Percentiles rank a stretch among this genome's conserved stretches.
phyloP scores from a whole-genome alignment of 805 yeast genomes.

The Cyberlindnera bimundalis region DNA sequence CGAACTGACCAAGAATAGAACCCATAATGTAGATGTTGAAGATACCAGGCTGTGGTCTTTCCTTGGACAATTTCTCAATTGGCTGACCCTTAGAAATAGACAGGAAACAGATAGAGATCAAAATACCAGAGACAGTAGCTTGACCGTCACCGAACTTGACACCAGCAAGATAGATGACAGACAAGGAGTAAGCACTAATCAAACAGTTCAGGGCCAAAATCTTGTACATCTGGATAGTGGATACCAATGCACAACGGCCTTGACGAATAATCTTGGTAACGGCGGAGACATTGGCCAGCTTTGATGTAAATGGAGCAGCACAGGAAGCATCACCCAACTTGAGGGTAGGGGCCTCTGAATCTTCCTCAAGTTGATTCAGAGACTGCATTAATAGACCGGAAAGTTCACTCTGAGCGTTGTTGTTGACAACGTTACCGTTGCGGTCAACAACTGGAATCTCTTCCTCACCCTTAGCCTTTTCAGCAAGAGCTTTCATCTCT shows the following conservation, averaged over 20 bases:
- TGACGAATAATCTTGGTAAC: constrained; percentile 93
- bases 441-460: constrained; percentile 33
- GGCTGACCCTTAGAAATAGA: constrained; percentile 94
- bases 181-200: constrained; percentile 92
- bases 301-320: constrained; percentile 98
- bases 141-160: constrained; percentile 98
- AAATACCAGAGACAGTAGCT: constrained; percentile 92
- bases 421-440: constrained; percentile 29
- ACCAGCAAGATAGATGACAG: constrained; percentile 93
- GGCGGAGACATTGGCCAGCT: constrained; percentile 85
- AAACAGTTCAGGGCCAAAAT: constrained; percentile 94
- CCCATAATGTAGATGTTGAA: constrained; percentile 97
- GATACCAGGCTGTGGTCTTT: constrained; percentile 97
- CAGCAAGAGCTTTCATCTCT: constrained; percentile 62
- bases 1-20: constrained; percentile 93
- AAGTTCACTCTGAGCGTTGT: constrained; percentile 38
- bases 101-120: constrained; percentile 90
- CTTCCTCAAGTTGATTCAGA: constrained; percentile 55
- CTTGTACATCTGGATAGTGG: constrained; percentile 98
- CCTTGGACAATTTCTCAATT: constrained; percentile 79
- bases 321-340: constrained; percentile 98
- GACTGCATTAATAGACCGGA: constrained; percentile 65
- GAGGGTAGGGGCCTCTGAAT: constrained; percentile 82
- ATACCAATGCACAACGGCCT: constrained; percentile 96
- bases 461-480: constrained; percentile 38